Base-by-base conservation (phyloP, 768 basidiomycete species). In the Xerocomellus intermedius region DNA sequence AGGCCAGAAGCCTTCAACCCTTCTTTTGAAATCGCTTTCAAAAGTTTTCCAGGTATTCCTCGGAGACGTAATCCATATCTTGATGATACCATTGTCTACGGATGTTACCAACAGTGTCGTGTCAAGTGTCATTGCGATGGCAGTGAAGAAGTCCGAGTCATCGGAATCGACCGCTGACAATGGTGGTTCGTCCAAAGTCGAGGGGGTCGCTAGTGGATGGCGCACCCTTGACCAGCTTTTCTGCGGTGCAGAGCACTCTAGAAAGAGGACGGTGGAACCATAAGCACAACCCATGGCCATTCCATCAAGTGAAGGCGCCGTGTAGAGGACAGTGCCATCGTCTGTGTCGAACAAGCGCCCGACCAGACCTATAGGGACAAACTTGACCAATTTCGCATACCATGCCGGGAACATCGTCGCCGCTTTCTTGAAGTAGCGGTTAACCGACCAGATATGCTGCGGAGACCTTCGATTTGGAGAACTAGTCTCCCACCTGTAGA, bases 371-470 rank as follows among this genome's bases (percentile, higher is more conserved):
- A 42, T 17, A 13, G 61, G 54, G 4, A 63, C 19, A 1, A 64
- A 30, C 26, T 5, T 42, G 26, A 13, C 52, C 6, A 62, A 2
- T 43, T 60, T 60, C 24, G 52, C 54, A 42, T 59, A 63, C 62
- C 62, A 64, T 4, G 54, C 51, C 12, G 62, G 62, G 32, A 56
- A 46, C 19, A 52, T 22, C 2, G 51, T 49, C 21, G 48, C 22
- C n/a, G 21, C 2, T 21, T 63, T 63, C 36, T 35, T 32, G 43
- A 36, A 38, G 33, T 42, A 60, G 35, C 50, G 50, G 39, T 54
- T 48, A 37, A 54, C 42, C 12, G 62, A 55, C 62, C 62, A 64
- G 49, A 64, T 32, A 33, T 45, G 51, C 8, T 48, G 54, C 4
- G 42, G n/a, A 9, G 61, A 48, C 47, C 55, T 59, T 42, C 52